These are phyloP conservation scores for Diaporthe vexans DNA, from an alignment of 2,329 filamentous ascomycete species.

Conservation along the genomic window DNA sequence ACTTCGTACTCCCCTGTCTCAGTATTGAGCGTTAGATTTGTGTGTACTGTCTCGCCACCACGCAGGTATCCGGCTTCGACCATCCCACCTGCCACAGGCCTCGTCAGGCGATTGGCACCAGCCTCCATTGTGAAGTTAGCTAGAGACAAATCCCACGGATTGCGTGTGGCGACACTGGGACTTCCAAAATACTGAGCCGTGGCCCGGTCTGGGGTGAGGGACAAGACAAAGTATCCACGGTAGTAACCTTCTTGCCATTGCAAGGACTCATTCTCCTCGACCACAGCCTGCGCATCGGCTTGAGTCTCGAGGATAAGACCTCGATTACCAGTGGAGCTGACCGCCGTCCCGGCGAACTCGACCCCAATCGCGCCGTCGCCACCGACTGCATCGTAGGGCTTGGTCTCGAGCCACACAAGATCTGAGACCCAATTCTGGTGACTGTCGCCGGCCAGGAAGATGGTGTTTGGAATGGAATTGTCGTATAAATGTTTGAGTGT, in stretches of 20 bases:
- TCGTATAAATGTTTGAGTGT: slow-evolving; percentile 76
- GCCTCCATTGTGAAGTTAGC: slow-evolving; percentile 78
- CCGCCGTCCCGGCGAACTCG: slow-evolving; percentile 77
- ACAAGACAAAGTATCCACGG: slow-evolving; percentile 78
- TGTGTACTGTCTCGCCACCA: slow-evolving; percentile 49
- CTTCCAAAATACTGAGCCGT: slow-evolving; percentile 76
- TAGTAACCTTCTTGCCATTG: slow-evolving; percentile 83
- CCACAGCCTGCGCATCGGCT: slow-evolving; percentile 62
- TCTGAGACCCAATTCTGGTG: slow-evolving; percentile 75
- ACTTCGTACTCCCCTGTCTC: slow-evolving; percentile 19
- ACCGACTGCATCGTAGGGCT: slow-evolving; percentile 65
- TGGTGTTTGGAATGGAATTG: slow-evolving; percentile 79
- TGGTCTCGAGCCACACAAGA: slow-evolving; percentile 68
- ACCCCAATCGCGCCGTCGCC: slow-evolving; percentile 71
- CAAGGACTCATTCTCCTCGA: slow-evolving; percentile 70
- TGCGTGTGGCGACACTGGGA: slow-evolving; percentile 71
- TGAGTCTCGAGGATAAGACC: slow-evolving; percentile 70
- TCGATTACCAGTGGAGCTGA: slow-evolving; percentile 69
- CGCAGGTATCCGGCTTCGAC: slow-evolving; percentile 69
- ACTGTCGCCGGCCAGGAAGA: slow-evolving; percentile 79
- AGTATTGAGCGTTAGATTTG: slow-evolving; percentile 26
- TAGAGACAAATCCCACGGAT: slow-evolving; percentile 74
- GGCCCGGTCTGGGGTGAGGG: slow-evolving; percentile 69
- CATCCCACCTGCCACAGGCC: slow-evolving; percentile 57
- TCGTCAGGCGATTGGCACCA: slow-evolving; percentile 70